Conservation (phyloP, 164 flowering plant genomes). For the Annona squamosa region DNA sequence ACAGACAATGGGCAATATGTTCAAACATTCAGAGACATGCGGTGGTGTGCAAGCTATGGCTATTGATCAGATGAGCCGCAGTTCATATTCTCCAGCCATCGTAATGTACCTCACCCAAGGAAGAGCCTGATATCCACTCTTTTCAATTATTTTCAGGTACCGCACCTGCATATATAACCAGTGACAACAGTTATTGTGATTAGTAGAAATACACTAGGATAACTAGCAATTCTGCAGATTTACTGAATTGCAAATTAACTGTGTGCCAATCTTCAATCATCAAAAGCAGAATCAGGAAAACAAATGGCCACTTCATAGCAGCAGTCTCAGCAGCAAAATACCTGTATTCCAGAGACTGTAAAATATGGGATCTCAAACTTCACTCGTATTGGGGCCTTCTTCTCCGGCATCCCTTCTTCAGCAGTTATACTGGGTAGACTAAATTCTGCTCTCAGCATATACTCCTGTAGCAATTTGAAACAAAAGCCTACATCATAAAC, state of each 20-base stretch:
- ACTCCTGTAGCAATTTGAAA: conserved; percentile 45
- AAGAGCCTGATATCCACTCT: conserved; percentile 96
- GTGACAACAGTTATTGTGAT: no score
- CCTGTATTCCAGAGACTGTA: conserved; percentile 99
- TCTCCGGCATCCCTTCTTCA: conserved; percentile 82
- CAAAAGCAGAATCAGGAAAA: not conserved
- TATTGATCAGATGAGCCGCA: conserved; percentile 49
- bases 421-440: conserved; percentile 82
- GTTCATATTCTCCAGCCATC: conserved; percentile 96
- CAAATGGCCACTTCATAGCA: not conserved
- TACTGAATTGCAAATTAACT: no score
- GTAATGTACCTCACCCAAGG: conserved; percentile 99
- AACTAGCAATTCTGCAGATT: no score
- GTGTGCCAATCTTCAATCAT: not conserved
- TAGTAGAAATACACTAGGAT: no score
- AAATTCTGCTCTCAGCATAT: conserved; percentile 92
- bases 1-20: not conserved
- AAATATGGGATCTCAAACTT: conserved; percentile 98
- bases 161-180: conserved; percentile 47
- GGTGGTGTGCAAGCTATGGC: no score
- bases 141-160: conserved; percentile 85
- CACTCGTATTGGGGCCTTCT: conserved; percentile 95
- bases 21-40: not conserved
- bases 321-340: conserved; percentile 15
- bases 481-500: not conserved